phyloP scores from a whole-genome alignment of 1,139 yeast species.

The Kodamaea sp. region DNA sequence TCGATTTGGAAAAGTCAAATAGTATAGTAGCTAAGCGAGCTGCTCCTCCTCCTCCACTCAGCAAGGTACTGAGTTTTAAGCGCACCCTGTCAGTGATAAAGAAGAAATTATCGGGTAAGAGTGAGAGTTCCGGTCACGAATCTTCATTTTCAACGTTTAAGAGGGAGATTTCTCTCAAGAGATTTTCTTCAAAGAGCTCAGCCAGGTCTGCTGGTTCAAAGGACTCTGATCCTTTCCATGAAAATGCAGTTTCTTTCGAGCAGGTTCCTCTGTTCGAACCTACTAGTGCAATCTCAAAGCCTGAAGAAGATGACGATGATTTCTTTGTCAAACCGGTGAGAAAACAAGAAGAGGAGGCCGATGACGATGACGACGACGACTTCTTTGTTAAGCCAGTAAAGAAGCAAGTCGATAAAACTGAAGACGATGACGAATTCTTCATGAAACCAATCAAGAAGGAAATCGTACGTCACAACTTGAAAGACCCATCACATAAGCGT shows the following conservation, averaged over 20 bases:
- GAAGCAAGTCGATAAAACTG: slow-evolving; percentile 6
- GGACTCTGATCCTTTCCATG: slow-evolving; percentile 55
- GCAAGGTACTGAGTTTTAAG: slow-evolving; percentile 14
- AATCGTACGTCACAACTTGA: not conserved
- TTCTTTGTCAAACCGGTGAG: slow-evolving; percentile 33
- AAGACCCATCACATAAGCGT: not conserved
- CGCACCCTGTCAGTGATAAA: slow-evolving; percentile 12
- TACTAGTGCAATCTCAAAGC: too few species aligned
- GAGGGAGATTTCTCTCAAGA: slow-evolving; percentile 4
- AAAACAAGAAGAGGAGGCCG: slow-evolving; percentile 12
- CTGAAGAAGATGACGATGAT: slow-evolving; percentile 29
- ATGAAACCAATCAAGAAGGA: slow-evolving; percentile 25
- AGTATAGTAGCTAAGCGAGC: slow-evolving; percentile 62
- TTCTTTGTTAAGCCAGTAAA: slow-evolving; percentile 32
- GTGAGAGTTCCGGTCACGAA: slow-evolving; percentile 1
- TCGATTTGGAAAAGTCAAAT: slow-evolving; percentile 14
- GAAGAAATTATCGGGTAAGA: slow-evolving; percentile 7
- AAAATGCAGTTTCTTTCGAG: slow-evolving; percentile 70
- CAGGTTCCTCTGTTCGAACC: slow-evolving; percentile 57
- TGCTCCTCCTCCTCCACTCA: slow-evolving; percentile 72
- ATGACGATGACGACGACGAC: slow-evolving; percentile 28
- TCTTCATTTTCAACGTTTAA: too few species aligned
- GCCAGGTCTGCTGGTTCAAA: slow-evolving; percentile 16
- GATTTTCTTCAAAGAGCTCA: slow-evolving; percentile 17
- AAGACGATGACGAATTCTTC: slow-evolving; percentile 24